phyloP scores from a whole-genome alignment of 805 yeast genomes.

The Candida caryicola region DNA sequence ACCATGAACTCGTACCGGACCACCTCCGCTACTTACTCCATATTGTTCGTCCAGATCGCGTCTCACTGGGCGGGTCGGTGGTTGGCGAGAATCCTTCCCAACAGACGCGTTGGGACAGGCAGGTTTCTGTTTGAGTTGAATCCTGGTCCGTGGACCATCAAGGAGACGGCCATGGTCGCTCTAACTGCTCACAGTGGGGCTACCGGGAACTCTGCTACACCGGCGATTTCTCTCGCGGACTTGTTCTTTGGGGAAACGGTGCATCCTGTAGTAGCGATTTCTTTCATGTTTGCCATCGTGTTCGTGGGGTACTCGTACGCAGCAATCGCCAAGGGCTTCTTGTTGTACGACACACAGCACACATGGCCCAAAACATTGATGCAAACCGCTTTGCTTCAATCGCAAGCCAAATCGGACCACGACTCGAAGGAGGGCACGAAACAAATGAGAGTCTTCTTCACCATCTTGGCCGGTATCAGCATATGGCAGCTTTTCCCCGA shows the following conservation, averaged over 20 bases:
- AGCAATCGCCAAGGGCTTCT: slow-evolving; percentile 45
- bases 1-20: slow-evolving; percentile 44
- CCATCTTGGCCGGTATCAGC: slow-evolving; percentile 32
- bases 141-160: slow-evolving; percentile 57
- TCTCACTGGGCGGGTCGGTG: slow-evolving; percentile 47
- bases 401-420: slow-evolving; percentile 20
- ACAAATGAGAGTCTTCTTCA: slow-evolving; percentile 39
- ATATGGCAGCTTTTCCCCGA: slow-evolving; percentile 52
- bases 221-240: slow-evolving; percentile 46
- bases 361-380: slow-evolving; percentile 50
- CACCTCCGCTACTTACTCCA: slow-evolving; percentile 49
- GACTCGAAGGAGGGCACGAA: slow-evolving; percentile 16
- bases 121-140: slow-evolving; percentile 35
- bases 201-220: slow-evolving; percentile 50
- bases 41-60: slow-evolving; percentile 50
- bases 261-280: slow-evolving; percentile 35
- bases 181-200: slow-evolving; percentile 53
- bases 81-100: slow-evolving; percentile 43
- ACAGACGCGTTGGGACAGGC: slow-evolving; percentile 16
- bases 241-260: slow-evolving; percentile 40
- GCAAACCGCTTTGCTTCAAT: slow-evolving; percentile 47
- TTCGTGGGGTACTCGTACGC: slow-evolving; percentile 54
- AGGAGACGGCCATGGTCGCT: slow-evolving; percentile 52
- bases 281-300: slow-evolving; percentile 51
- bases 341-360: slow-evolving; percentile 48